phyloP scores from a whole-genome alignment of 2,329 filamentous ascomycete genomes.

The Microdochium nivale region DNA sequence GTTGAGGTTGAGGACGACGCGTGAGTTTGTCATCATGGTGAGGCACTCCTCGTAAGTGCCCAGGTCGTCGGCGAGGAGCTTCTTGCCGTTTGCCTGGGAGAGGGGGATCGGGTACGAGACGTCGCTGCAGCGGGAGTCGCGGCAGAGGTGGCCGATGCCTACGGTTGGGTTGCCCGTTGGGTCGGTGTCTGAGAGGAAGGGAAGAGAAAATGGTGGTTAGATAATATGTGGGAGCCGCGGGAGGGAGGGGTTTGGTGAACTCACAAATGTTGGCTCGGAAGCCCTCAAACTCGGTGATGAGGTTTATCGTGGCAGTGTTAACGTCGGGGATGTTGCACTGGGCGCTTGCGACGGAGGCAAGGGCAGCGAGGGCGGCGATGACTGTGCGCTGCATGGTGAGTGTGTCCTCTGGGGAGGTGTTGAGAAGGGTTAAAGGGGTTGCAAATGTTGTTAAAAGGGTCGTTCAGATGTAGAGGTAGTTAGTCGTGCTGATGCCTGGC shows the following conservation, averaged over 20 bases:
- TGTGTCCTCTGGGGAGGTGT: background rate
- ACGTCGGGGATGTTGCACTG: background rate
- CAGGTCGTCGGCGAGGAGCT: conserved; percentile 31
- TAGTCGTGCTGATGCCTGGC: too few relatives aligned
- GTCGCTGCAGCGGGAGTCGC: conserved; percentile 29
- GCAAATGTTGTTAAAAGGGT: too few relatives aligned
- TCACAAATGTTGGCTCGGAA: conserved; percentile 23
- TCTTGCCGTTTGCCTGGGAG: conserved; percentile 26
- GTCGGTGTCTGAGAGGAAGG: conserved; percentile 19
- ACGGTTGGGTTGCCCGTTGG: conserved; percentile 29
- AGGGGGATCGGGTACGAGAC: conserved; percentile 36
- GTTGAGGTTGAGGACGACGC: conserved; percentile 35
- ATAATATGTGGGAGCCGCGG: background rate
- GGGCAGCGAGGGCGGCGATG: background rate
- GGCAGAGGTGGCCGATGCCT: conserved; percentile 41
- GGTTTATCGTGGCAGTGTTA: conserved; percentile 44
- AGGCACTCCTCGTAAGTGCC: conserved; percentile 5
- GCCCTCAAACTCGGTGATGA: conserved; percentile 53
- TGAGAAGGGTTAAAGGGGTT: background rate
- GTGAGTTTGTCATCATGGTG: conserved; percentile 17
- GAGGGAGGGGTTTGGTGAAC: background rate
- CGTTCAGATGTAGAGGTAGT: too few relatives aligned
- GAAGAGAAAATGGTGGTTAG: background rate
- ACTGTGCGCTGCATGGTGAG: background rate
- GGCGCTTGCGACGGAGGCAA: background rate